A percentile compares a stretch with the other conserved stretches of the same genome.
These are phyloP conservation scores for Henningerozyma blattae DNA, from an alignment of 805 yeast species.

Conservation along the genomic window DNA sequence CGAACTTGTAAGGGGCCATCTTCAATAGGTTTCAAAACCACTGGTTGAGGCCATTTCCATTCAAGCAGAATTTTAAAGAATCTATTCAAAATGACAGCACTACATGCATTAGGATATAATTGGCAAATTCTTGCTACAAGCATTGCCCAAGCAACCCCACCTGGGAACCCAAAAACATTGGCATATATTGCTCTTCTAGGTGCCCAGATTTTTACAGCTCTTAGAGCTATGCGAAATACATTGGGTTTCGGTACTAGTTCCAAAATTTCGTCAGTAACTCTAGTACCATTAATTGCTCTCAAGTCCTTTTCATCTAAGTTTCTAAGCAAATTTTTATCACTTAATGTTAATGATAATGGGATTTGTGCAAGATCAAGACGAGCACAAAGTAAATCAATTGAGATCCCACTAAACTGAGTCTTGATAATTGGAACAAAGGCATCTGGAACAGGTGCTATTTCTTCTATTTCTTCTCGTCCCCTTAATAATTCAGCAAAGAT, in stretches of 20 bases:
- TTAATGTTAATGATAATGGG: constrained; percentile 59
- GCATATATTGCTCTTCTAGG: constrained; percentile 89
- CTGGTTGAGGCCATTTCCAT: constrained; percentile 99
- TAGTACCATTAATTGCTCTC: constrained; percentile 85
- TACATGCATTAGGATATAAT: constrained; percentile 88
- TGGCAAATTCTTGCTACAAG: constrained; percentile 96
- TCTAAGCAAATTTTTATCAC: constrained; percentile 73
- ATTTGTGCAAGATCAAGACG: constrained; percentile 73
- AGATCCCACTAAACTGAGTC: constrained; percentile 78
- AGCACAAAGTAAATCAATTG: constrained; percentile 85
- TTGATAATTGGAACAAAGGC: constrained; percentile 97
- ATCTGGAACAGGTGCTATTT: constrained; percentile 87
- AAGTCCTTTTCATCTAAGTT: constrained; percentile 87
- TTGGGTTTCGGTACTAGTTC: constrained; percentile 84
- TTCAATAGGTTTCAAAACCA: constrained; percentile 79
- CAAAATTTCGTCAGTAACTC: constrained; percentile 92
- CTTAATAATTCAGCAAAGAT: constrained; percentile 64
- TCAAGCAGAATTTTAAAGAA: constrained; percentile 76
- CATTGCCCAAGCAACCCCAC: constrained; percentile 99
- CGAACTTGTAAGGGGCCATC: constrained; percentile 95
- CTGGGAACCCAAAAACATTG: constrained; percentile 94
- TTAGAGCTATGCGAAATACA: constrained; percentile 81
- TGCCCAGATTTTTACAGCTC: constrained; percentile 96
- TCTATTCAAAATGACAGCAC: constrained; percentile 81
- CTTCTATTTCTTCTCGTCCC: constrained; percentile 72